Conservation (phyloP, 225 moss, liverwort and hornwort species). For the Polytrichum commune region DNA sequence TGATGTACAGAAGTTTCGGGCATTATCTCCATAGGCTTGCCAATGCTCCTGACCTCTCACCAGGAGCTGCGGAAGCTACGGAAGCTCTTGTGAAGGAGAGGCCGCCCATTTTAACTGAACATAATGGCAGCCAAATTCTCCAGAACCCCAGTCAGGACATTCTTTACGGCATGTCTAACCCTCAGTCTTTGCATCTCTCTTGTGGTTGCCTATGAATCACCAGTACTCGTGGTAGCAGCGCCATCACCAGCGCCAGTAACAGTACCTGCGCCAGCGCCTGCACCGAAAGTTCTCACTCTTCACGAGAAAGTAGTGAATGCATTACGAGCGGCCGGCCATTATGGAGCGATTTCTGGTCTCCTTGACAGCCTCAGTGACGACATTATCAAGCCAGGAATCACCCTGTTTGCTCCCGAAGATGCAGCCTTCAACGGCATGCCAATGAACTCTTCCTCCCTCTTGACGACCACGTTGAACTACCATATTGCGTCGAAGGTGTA, state of each 20-base stretch:
- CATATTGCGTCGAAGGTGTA: slow-evolving; percentile 58
- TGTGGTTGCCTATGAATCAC: slow-evolving; percentile 11
- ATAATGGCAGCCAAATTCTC: slow-evolving; percentile 9
- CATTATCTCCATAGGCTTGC: neutral
- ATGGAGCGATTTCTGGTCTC: slow-evolving; percentile 73
- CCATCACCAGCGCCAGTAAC: slow-evolving; percentile 11
- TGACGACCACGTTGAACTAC: slow-evolving; percentile 50
- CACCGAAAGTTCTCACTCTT: slow-evolving; percentile 42
- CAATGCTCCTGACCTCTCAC: neutral
- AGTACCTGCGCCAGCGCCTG: slow-evolving; percentile 38
- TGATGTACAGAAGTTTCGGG: neutral
- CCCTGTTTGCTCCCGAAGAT: slow-evolving; percentile 72
- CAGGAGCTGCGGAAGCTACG: slow-evolving; percentile 13
- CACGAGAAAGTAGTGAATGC: slow-evolving; percentile 61
- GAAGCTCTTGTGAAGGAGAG: slow-evolving; percentile 12
- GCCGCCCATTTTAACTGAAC: slow-evolving; percentile 4
- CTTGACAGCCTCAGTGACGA: slow-evolving; percentile 65
- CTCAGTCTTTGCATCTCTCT: slow-evolving; percentile 16
- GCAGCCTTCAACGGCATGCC: slow-evolving; percentile 53
- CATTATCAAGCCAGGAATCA: slow-evolving; percentile 64
- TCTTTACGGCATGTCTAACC: slow-evolving; percentile 9
- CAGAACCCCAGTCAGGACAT: slow-evolving; percentile 12
- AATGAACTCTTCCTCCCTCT: slow-evolving; percentile 31
- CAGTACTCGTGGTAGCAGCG: slow-evolving; percentile 15
- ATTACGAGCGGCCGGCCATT: slow-evolving; percentile 65